Percentiles rank a stretch among this genome's conserved stretches.
Conservation (phyloP, 108 stramenopile species). For the Cyclotella sp. region DNA sequence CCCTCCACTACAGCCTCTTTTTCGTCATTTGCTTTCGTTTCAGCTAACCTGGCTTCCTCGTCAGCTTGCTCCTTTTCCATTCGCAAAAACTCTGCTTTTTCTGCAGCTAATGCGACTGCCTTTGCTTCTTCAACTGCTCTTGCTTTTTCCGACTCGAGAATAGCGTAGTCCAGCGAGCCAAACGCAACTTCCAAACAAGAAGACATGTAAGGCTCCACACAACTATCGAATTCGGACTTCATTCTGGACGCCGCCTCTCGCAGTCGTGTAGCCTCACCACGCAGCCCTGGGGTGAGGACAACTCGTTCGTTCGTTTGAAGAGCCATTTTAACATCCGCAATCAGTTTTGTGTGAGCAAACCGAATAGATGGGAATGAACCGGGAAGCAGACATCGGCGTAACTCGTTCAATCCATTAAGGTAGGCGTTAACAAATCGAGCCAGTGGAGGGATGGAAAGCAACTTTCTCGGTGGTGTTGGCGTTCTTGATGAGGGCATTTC, state of each 20-base stretch:
- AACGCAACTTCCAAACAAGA: conserved; percentile 77
- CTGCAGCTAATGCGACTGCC: conserved; percentile 42
- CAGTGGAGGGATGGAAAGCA: conserved; percentile 84
- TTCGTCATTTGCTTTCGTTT: background rate
- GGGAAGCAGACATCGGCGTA: conserved; percentile 83
- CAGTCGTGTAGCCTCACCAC: conserved; percentile 73
- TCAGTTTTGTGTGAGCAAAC: conserved; percentile 44
- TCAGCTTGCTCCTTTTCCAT: conserved; percentile 3
- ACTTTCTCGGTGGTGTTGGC: conserved; percentile 66
- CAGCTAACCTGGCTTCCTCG: conserved; percentile 11
- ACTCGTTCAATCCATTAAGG: conserved; percentile 81
- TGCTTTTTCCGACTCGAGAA: conserved; percentile 39
- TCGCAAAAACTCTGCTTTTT: conserved; percentile 16
- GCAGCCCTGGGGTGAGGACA: conserved; percentile 75
- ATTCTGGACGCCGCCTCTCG: conserved; percentile 72
- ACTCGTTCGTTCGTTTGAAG: conserved; percentile 76
- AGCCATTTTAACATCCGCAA: conserved; percentile 53
- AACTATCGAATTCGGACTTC: conserved; percentile 56
- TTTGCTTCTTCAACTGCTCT: conserved; percentile 38
- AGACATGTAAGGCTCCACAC: conserved; percentile 68
- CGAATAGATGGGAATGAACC: conserved; percentile 70
- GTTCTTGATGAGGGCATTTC: conserved; percentile 50
- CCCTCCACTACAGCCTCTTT: background rate
- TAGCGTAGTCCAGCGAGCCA: conserved; percentile 52
- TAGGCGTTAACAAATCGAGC: conserved; percentile 83